Percentiles rank a stretch among this genome's conserved stretches.
Evolutionary conservation across 306 rosid species (phyloP).

Genomic region (Malus orientalis): DNA sequence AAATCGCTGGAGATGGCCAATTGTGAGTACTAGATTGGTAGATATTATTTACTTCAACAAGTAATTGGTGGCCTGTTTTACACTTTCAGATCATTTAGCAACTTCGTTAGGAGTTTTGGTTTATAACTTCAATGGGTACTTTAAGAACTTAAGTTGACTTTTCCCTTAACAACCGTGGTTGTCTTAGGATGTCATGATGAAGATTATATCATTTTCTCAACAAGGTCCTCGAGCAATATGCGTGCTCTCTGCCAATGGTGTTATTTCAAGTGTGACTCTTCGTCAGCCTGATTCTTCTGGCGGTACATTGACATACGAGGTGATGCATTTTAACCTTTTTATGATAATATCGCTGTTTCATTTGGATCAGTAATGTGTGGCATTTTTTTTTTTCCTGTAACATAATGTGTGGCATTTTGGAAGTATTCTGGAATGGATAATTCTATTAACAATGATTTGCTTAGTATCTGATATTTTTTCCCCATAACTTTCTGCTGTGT

Average conservation of each 20-base stretch:
- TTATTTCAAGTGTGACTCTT: conserved; percentile 85
- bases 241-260: conserved; percentile 88
- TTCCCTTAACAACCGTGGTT: conserved; percentile 12
- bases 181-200: conserved; percentile 84
- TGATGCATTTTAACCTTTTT: conserved; percentile 13
- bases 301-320: conserved; percentile 89
- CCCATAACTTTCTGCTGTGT: background rate
- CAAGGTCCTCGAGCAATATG: conserved; percentile 94
- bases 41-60: background rate
- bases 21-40: background rate
- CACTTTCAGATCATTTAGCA: background rate
- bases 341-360: background rate
- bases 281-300: conserved; percentile 87
- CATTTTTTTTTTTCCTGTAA: background rate
- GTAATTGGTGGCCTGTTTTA: background rate
- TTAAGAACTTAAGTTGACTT: background rate
- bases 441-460: background rate
- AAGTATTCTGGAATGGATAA: background rate
- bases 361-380: background rate
- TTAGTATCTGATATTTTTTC: background rate
- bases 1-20: background rate
- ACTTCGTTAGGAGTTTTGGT: background rate
- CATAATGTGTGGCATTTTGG: background rate
- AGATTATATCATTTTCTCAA: conserved; percentile 94
- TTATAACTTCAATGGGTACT: conserved; percentile 2